phyloP scores from a whole-genome alignment of 2,329 filamentous ascomycete species.

The Nothophaeocryptopus gaeumannii region DNA sequence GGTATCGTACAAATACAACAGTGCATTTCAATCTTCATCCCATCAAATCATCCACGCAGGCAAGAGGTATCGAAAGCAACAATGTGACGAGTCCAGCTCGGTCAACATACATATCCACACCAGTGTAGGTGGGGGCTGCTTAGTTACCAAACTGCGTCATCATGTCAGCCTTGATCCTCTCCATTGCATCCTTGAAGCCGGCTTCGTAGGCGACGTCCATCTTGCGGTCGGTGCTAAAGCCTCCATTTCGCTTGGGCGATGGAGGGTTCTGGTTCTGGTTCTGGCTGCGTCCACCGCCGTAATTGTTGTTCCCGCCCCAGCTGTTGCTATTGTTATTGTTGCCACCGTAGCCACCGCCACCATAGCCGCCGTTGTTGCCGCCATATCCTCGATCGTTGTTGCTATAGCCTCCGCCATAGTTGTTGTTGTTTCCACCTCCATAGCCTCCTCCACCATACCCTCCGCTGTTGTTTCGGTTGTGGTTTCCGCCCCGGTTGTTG shows the following conservation, averaged over 20 bases:
- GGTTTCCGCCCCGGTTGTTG: background rate
- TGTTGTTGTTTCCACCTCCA: background rate
- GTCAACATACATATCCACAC: no score
- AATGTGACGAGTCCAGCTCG: no score
- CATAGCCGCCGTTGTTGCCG: background rate
- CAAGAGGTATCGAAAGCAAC: no score
- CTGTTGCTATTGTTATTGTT: background rate
- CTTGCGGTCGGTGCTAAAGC: constrained; percentile 23
- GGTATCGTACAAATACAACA: no score
- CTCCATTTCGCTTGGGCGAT: constrained; percentile 6
- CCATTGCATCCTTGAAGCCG: constrained; percentile 26
- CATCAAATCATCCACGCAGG: no score
- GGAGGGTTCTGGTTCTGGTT: constrained; percentile 7
- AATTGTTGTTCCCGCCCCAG: constrained; percentile 2
- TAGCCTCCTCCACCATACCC: background rate
- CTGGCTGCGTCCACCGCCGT: constrained; percentile 1
- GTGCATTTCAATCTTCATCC: no score
- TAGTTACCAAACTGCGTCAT: constrained; percentile 18
- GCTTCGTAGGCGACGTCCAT: constrained; percentile 26
- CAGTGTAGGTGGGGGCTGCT: no score
- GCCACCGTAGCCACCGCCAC: constrained; percentile 1
- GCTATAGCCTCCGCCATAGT: background rate
- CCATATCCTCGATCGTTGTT: constrained; percentile 10
- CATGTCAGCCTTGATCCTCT: constrained; percentile 25
- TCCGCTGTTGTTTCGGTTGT: background rate